Percentiles rank a stretch among this genome's conserved stretches.
phyloP scores from a whole-genome alignment of 1,139 yeast species.

The Magnusiomyces paraingens region DNA sequence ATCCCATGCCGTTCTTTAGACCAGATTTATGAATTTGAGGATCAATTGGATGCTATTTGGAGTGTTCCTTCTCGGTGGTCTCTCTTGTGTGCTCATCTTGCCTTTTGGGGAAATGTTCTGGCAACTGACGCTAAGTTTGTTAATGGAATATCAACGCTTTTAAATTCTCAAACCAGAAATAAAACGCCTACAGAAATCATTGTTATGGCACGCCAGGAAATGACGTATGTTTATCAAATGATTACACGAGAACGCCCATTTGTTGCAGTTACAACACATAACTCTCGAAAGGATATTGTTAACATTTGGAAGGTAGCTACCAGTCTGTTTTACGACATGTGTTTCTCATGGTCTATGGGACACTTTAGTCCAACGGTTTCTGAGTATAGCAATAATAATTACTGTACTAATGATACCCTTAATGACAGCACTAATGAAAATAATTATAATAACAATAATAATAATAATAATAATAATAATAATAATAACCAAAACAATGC shows the following conservation, averaged over 20 bases:
- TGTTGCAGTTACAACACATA: neutral
- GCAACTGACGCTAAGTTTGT: too few species aligned
- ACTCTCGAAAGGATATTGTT: neutral
- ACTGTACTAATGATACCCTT: too few species aligned
- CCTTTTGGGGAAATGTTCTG: neutral
- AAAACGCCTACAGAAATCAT: neutral
- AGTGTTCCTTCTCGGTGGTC: slow-evolving; percentile 7
- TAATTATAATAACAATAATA: too few species aligned
- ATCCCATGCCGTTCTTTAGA: slow-evolving; percentile 5
- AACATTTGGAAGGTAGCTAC: neutral
- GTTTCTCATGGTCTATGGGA: too few species aligned
- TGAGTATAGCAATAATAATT: too few species aligned
- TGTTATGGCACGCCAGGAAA: slow-evolving; percentile 2
- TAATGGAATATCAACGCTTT: too few species aligned
- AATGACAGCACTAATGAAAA: too few species aligned
- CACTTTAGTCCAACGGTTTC: too few species aligned
- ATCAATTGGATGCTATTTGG: slow-evolving; percentile 8
- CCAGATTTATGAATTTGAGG: neutral
- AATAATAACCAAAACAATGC: neutral
- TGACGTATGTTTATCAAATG: neutral
- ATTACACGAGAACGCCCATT: neutral
- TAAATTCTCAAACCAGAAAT: too few species aligned
- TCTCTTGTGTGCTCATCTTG: slow-evolving; percentile 1
- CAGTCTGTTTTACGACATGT: neutral
- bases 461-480: too few species aligned